Evolutionary conservation across 768 basidiomycete genomes (phyloP), one percentile per base, ranked within the genome.

Genomic region (Pisolithus microcarpus): DNA sequence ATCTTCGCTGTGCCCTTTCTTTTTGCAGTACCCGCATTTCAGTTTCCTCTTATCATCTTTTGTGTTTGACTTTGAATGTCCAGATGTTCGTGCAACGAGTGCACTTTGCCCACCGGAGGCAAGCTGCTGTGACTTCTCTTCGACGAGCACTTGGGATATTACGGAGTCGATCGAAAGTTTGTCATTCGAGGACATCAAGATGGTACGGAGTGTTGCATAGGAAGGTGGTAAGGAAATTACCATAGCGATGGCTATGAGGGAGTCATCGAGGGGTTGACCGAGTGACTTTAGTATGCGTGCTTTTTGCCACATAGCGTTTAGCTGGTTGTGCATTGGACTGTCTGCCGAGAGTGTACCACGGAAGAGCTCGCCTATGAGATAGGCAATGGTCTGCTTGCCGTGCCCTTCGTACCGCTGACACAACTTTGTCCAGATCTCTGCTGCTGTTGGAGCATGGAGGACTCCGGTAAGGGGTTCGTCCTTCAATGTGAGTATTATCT

Each of bases 401-500:
- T 87, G 30, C 30, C 30, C 30, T 7, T 30, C 30, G 8, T 30
- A 30, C 30, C 8, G 30, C 30, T 30, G 30, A 30, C 30, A 30
- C 10, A 30, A 30, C 30, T 30, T 30, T 30, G 6, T 48, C 47
- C 47, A 48, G 18, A 39, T 36, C 19, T 48, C 47, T 6, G 36
- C 30, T 7, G 37, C 28, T 16, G 18, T 21, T 4, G 8, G 18
- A 2, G 23, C 24, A 18, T 48, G 21, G 11, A 48, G 42, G 34
- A 63, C 57, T 37, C 57, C 39, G n/a, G 42, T 55, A 0, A 62
- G 51, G 1, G 58, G 58, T 46, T 59, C 57, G n/a, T 63, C 58
- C 26, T 54, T 52, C 16, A 63, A 49, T 5, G 58, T 61, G 16
- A 61, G 58, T 7, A 44, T 52, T 37, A 61, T 53, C 36, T 63